A percentile compares a stretch with the other conserved stretches of the same genome.
phyloP scores from a whole-genome alignment of 306 rosid genomes.

The Luffa aegyptiaca region DNA sequence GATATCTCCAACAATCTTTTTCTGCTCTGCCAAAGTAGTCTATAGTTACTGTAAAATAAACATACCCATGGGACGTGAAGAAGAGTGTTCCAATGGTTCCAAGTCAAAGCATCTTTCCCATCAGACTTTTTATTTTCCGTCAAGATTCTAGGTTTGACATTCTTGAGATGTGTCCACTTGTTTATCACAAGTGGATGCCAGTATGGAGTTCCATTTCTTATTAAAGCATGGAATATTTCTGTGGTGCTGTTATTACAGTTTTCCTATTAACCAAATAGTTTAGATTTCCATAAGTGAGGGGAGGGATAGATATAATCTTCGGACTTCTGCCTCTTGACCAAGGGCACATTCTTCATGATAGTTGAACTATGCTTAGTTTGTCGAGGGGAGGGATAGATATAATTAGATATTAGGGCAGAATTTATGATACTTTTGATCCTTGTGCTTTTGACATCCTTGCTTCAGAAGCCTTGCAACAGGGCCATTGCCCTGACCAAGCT shows the following conservation, averaged over 20 bases:
- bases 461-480: not conserved
- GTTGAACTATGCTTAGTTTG: too few relatives aligned
- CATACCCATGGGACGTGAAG: not conserved
- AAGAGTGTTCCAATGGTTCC: not conserved
- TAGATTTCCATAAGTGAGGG: not conserved
- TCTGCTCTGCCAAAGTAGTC: not conserved
- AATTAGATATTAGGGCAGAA: not conserved
- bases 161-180: not conserved
- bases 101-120: not conserved
- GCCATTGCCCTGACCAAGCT: not conserved
- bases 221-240: not conserved
- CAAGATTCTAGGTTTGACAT: not conserved
- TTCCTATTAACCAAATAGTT: not conserved
- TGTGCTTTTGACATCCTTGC: not conserved
- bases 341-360: too few relatives aligned
- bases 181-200: slow-evolving; percentile 7
- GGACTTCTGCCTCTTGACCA: too few relatives aligned
- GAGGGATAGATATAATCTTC: too few relatives aligned
- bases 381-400: not conserved
- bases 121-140: not conserved
- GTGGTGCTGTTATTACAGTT: not conserved
- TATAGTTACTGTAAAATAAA: not conserved
- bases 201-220: slow-evolving; percentile 10
- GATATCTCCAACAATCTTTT: not conserved
- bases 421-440: not conserved